These are phyloP conservation scores for Mycena chlorophos DNA, from an alignment of 768 basidiomycete species.

Conservation along the genomic window DNA sequence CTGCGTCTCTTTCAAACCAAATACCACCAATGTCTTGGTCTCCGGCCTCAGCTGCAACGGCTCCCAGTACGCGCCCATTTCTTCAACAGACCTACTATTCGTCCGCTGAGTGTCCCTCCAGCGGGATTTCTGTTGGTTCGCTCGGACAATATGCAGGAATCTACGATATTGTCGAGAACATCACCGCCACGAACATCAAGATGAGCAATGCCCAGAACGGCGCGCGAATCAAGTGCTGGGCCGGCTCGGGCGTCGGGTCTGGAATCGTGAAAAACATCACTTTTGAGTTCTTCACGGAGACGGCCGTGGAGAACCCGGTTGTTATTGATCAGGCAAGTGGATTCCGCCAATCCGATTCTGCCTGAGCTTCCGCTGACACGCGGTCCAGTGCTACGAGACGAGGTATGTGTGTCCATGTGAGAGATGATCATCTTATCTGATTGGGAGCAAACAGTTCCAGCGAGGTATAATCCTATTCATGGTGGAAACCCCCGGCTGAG, in stretches of 20 bases:
- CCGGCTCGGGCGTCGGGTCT: conserved; percentile 57
- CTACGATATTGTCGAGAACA: conserved; percentile 64
- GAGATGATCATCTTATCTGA: background rate
- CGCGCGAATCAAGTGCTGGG: conserved; percentile 69
- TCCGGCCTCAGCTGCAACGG: conserved; percentile 59
- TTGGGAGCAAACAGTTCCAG: too few relatives aligned
- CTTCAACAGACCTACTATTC: background rate
- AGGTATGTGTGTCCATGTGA: conserved; percentile 5
- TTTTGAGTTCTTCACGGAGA: conserved; percentile 51
- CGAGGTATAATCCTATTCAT: too few relatives aligned
- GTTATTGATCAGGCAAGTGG: conserved; percentile 52
- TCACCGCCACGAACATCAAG: conserved; percentile 54
- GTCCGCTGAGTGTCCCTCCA: conserved; percentile 10
- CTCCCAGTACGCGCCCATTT: conserved; percentile 45
- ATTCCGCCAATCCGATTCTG: background rate
- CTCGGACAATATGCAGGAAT: conserved; percentile 54
- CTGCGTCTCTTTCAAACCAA: conserved; percentile 56
- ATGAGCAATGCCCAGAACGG: conserved; percentile 68
- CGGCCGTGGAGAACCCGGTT: conserved; percentile 59
- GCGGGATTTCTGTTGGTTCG: conserved; percentile 49
- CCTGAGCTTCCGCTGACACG: background rate
- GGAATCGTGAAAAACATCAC: conserved; percentile 60
- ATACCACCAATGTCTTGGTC: conserved; percentile 58
- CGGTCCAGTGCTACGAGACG: conserved; percentile 9
- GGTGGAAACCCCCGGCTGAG: too few relatives aligned